Evolutionary conservation across 2,329 filamentous ascomycete species (phyloP).

Genomic region (Fusarium bactridioides): DNA sequence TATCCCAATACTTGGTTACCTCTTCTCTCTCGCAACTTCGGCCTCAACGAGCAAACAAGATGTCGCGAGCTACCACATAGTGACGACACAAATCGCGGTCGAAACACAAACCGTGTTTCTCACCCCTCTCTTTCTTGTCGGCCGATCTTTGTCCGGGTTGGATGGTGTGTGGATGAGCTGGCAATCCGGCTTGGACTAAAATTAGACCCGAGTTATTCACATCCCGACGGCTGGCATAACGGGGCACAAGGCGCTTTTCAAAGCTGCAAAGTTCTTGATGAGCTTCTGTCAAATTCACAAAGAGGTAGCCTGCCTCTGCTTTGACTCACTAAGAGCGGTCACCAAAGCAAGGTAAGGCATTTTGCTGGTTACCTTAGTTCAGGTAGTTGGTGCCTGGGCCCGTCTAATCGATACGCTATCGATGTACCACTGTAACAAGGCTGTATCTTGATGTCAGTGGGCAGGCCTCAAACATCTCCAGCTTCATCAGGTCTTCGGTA

Average conservation of each 20-base stretch:
- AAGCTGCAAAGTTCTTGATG: conserved; percentile 5
- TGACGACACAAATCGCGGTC: conserved; percentile 30
- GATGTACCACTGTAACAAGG: conserved; percentile 7
- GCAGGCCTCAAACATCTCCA: conserved; percentile 15
- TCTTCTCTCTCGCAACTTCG: not conserved
- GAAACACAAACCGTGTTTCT: conserved; percentile 27
- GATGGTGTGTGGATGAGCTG: conserved; percentile 42
- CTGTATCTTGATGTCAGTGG: conserved; percentile 1
- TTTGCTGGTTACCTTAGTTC: not conserved
- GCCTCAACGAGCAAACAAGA: not conserved
- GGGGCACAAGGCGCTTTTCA: conserved; percentile 18
- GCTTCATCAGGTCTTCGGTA: not conserved
- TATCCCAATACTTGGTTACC: not conserved
- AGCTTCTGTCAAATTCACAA: conserved; percentile 10
- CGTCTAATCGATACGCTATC: conserved; percentile 23
- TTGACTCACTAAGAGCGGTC: conserved; percentile 25
- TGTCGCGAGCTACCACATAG: conserved; percentile 7
- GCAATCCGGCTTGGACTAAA: conserved; percentile 39
- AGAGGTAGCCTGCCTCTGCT: conserved; percentile 26
- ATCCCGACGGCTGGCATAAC: conserved; percentile 22
- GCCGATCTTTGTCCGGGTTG: conserved; percentile 35
- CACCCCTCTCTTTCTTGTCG: conserved; percentile 35
- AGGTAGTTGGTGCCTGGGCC: not conserved
- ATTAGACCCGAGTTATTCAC: conserved; percentile 36
- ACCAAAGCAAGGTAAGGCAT: conserved; percentile 2